phyloP scores from a whole-genome alignment of 2,329 filamentous ascomycete species.

The Periglandula ipomoeae region DNA sequence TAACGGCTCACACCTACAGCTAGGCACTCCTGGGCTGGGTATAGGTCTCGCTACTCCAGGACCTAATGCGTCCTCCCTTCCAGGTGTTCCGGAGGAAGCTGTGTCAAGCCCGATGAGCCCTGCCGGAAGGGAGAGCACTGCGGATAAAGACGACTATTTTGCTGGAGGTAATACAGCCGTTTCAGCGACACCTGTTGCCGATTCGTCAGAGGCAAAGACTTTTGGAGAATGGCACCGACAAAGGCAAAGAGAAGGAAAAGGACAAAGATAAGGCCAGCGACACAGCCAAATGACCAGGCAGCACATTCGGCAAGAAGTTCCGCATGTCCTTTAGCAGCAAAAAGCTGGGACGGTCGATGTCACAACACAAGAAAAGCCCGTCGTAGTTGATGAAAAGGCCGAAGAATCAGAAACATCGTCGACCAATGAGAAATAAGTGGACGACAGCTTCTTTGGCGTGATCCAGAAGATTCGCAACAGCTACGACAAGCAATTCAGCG shows the following conservation, averaged over 20 bases:
- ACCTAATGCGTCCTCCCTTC: conserved; percentile 23
- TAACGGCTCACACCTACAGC: conserved; percentile 51
- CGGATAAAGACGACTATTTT: conserved; percentile 70
- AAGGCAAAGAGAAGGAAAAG: conserved; percentile 37
- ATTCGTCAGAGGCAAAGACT: conserved; percentile 37
- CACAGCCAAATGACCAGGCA: conserved; percentile 48
- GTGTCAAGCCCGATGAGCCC: conserved; percentile 34
- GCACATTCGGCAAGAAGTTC: conserved; percentile 78
- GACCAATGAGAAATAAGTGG: conserved; percentile 61
- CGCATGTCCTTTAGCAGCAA: conserved; percentile 76
- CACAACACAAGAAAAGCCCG: conserved; percentile 60
- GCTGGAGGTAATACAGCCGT: conserved; percentile 37
- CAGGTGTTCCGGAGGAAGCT: conserved; percentile 39
- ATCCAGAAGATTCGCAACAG: conserved; percentile 64
- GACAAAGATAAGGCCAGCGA: conserved; percentile 35
- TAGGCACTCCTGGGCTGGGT: conserved; percentile 65
- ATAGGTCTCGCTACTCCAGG: conserved; percentile 70
- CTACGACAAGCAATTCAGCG: conserved; percentile 59
- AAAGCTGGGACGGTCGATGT: conserved; percentile 65
- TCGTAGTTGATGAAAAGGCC: conserved; percentile 65
- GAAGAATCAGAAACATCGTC: conserved; percentile 57
- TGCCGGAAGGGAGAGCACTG: conserved; percentile 52
- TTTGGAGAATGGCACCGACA: conserved; percentile 41
- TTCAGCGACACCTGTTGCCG: conserved; percentile 18
- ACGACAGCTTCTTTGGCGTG: conserved; percentile 65